Evolutionary conservation across 2,329 filamentous ascomycete species (phyloP).

Genomic region (Phialophora tarda): DNA sequence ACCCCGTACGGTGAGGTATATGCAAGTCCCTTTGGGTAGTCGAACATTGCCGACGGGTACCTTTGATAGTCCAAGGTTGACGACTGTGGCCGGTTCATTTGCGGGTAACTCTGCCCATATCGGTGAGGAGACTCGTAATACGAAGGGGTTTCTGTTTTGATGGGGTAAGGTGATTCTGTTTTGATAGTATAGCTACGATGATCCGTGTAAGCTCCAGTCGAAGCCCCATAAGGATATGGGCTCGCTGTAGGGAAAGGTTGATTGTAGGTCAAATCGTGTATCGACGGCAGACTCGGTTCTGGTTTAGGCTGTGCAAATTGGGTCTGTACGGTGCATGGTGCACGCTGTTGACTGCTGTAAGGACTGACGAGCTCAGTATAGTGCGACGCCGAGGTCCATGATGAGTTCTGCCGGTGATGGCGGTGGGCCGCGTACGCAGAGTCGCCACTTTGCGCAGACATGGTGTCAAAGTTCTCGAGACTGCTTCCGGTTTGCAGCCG

Average conservation of each 20-base stretch:
- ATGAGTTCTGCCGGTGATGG: constrained; percentile 29
- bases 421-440: constrained; percentile 23
- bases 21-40: constrained; percentile 19
- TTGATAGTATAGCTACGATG: constrained; percentile 15
- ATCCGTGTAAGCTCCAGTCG: neutral
- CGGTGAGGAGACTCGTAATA: constrained; percentile 29
- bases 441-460: constrained; percentile 32
- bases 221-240: constrained; percentile 21
- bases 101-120: constrained; percentile 33
- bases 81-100: constrained; percentile 19
- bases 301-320: constrained; percentile 17
- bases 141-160: constrained; percentile 22
- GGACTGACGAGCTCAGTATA: constrained; percentile 27
- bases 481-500: constrained; percentile 26
- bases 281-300: constrained; percentile 28
- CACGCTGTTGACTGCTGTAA: constrained; percentile 22
- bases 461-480: constrained; percentile 28
- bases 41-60: constrained; percentile 26
- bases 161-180: constrained; percentile 7
- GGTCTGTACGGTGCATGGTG: constrained; percentile 21
- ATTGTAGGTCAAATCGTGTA: constrained; percentile 28
- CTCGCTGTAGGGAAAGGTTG: constrained; percentile 17
- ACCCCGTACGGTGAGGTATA: constrained; percentile 27
- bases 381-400: constrained; percentile 29
- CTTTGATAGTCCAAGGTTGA: constrained; percentile 25